Conservation (phyloP, 2,329 filamentous ascomycete genomes). For the Cadophora malorum region DNA sequence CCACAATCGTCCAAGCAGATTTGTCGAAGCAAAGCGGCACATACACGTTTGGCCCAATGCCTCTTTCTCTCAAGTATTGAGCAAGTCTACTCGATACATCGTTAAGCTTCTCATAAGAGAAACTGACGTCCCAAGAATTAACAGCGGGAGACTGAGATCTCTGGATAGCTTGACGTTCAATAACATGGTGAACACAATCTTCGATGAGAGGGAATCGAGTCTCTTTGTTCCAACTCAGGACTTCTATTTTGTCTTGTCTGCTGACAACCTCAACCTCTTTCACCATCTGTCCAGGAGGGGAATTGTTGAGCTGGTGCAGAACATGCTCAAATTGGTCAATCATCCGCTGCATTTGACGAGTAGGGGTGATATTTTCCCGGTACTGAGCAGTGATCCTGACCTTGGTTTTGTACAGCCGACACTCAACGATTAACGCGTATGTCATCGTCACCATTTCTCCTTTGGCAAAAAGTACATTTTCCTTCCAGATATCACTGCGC, state of each 20-base stretch:
- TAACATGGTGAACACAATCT: conserved; percentile 26
- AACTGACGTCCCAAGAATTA: conserved; percentile 33
- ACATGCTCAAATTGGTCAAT: conserved; percentile 20
- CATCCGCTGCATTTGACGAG: conserved; percentile 20
- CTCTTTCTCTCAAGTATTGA: conserved; percentile 20
- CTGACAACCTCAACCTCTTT: conserved; percentile 9
- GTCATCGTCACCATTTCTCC: conserved; percentile 23
- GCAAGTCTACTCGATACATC: conserved; percentile 24
- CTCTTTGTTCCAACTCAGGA: neutral
- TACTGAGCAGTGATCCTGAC: conserved; percentile 17
- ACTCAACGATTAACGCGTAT: conserved; percentile 15
- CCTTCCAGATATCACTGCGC: conserved; percentile 5
- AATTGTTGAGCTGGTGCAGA: conserved; percentile 6
- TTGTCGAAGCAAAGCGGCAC: conserved; percentile 39
- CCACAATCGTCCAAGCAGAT: conserved; percentile 39
- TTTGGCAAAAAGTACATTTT: conserved; percentile 13
- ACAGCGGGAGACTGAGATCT: conserved; percentile 30
- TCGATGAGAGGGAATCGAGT: conserved; percentile 3
- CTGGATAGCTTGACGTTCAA: conserved; percentile 21
- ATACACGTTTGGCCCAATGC: conserved; percentile 27
- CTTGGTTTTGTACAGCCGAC: conserved; percentile 9
- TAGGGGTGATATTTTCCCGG: neutral
- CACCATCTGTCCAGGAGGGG: neutral
- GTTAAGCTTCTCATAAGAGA: conserved; percentile 35
- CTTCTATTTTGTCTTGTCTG: conserved; percentile 7